A percentile compares a stretch with the other conserved stretches of the same genome.
Evolutionary conservation across 306 rosid species (phyloP).

Genomic region (Lotus japonicus): DNA sequence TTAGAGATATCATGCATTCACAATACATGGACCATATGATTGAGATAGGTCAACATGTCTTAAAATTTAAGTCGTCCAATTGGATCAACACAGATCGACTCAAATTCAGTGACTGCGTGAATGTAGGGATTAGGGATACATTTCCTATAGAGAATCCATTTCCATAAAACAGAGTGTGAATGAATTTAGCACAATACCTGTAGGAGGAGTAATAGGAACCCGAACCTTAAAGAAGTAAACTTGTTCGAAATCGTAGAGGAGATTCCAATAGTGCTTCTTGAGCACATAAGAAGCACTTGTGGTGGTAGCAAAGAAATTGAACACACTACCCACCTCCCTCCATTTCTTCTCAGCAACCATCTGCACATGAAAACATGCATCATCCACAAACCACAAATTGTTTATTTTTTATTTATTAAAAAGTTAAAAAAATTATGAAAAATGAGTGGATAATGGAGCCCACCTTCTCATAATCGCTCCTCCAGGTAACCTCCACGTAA

Average conservation of each 20-base stretch:
- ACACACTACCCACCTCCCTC: slow-evolving; percentile 92
- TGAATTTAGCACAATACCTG: slow-evolving; percentile 28
- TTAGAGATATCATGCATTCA: too few relatives aligned
- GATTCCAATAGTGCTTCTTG: slow-evolving; percentile 74
- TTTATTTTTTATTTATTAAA: too few relatives aligned
- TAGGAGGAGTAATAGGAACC: slow-evolving; percentile 58
- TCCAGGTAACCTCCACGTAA: slow-evolving; percentile 76
- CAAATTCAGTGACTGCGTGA: too few relatives aligned
- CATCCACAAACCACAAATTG: too few relatives aligned
- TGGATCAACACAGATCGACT: too few relatives aligned
- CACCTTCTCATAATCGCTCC: slow-evolving; percentile 94
- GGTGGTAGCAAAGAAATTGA: slow-evolving; percentile 80
- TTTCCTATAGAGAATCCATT: too few relatives aligned
- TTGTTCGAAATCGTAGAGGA: slow-evolving; percentile 85
- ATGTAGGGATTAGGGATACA: too few relatives aligned
- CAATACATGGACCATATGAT: too few relatives aligned
- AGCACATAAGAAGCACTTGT: slow-evolving; percentile 93
- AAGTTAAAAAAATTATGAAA: neutral
- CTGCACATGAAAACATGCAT: slow-evolving; percentile 21
- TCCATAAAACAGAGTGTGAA: too few relatives aligned
- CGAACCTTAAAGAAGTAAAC: slow-evolving; percentile 62
- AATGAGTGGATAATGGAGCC: neutral
- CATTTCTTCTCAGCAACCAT: slow-evolving; percentile 97
- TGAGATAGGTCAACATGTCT: too few relatives aligned
- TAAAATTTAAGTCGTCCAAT: too few relatives aligned